These are phyloP conservation scores for Hygrophila difformis DNA, from an alignment of 257 asterid genomes.

Conservation along the genomic window DNA sequence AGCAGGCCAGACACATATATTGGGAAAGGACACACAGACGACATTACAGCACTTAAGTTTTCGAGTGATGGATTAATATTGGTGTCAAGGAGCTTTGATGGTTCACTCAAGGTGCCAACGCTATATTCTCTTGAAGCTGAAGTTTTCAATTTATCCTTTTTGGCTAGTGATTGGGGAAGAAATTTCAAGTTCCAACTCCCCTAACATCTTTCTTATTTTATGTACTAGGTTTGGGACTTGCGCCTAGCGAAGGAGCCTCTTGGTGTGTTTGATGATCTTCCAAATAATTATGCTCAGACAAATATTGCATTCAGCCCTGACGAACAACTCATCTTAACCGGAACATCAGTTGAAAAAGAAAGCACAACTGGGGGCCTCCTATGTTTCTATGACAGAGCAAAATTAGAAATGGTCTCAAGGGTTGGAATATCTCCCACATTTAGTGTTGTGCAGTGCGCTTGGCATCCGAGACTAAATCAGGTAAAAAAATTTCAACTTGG, in stretches of 20 bases:
- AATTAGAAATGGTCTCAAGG: conserved; percentile 69
- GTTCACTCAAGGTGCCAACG: conserved; percentile 66
- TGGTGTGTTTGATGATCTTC: conserved; percentile 61
- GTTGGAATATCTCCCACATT: conserved; percentile 79
- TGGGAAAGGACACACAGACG: conserved; percentile 63
- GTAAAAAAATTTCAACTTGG: conserved; percentile 30
- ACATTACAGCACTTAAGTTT: conserved; percentile 77
- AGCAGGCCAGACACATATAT: conserved; percentile 74
- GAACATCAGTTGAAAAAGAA: conserved; percentile 73
- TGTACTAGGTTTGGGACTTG: conserved; percentile 79
- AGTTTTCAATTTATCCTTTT: background rate
- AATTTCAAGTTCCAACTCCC: conserved; percentile 1
- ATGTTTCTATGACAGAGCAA: conserved; percentile 68
- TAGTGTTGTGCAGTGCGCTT: conserved; percentile 90
- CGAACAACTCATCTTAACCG: conserved; percentile 75
- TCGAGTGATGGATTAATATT: conserved; percentile 73
- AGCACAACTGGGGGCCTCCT: conserved; percentile 78
- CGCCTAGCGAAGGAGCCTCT: conserved; percentile 76
- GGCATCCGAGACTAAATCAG: conserved; percentile 97
- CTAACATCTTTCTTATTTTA: conserved; percentile 11
- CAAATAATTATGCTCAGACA: conserved; percentile 86
- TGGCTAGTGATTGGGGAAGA: background rate
- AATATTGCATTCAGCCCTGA: conserved; percentile 82
- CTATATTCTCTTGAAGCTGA: conserved; percentile 5
- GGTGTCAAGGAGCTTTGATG: conserved; percentile 87